These are phyloP conservation scores for Dioszegia hungarica DNA, from an alignment of 768 basidiomycete genomes.

Conservation along the genomic window DNA sequence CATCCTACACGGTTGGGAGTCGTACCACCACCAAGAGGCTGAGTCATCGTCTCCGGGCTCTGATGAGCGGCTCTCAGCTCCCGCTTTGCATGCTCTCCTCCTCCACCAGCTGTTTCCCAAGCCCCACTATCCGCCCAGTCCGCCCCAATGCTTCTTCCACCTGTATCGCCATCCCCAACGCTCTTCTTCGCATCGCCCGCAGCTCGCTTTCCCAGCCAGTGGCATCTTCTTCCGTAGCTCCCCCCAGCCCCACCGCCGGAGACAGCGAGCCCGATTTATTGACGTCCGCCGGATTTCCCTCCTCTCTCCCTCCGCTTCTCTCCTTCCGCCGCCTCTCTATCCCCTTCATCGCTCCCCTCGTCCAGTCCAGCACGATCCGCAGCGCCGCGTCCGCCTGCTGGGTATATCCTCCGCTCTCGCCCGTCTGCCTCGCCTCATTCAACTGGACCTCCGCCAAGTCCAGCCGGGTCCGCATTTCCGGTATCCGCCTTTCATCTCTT, in stretches of 20 bases:
- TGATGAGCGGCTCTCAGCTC: too few relatives aligned
- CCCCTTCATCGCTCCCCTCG: slow-evolving; percentile 1
- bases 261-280: background rate
- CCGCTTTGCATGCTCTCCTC: background rate
- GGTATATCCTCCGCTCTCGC: background rate
- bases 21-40: too few relatives aligned
- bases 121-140: slow-evolving; percentile 13
- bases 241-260: background rate
- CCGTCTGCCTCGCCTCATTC: background rate
- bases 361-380: slow-evolving; percentile 2
- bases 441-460: slow-evolving; percentile 14
- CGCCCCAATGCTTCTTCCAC: slow-evolving; percentile 27
- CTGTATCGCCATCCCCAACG: slow-evolving; percentile 9
- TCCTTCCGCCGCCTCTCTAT: background rate
- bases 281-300: background rate
- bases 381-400: background rate
- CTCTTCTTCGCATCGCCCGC: slow-evolving; percentile 8
- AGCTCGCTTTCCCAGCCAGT: slow-evolving; percentile 1
- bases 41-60: too few relatives aligned
- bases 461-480: slow-evolving; percentile 9
- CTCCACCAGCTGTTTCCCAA: slow-evolving; percentile 14
- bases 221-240: background rate
- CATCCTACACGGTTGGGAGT: too few relatives aligned
- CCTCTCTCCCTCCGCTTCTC: background rate
- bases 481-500: background rate